Conservation (phyloP, 176 grass and related monocot genomes). For the Oryza meyeriana region DNA sequence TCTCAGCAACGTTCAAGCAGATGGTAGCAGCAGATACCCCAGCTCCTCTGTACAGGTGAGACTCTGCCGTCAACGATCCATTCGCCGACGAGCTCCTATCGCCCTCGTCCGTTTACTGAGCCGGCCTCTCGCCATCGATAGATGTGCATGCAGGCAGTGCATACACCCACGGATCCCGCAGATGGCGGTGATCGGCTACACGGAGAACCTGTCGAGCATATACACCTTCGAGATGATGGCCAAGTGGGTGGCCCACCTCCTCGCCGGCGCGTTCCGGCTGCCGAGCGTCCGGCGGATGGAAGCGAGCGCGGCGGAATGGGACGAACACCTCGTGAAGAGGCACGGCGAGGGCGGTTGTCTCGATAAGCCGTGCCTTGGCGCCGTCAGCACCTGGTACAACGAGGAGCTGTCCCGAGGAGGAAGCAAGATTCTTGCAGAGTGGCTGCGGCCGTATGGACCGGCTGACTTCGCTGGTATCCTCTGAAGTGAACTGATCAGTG, state of each 20-base stretch:
- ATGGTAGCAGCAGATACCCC: background rate
- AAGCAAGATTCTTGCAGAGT: background rate
- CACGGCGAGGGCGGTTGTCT: no score
- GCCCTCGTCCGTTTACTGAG: no score
- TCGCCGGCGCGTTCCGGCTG: constrained; percentile 25
- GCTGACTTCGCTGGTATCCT: background rate
- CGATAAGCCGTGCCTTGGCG: background rate
- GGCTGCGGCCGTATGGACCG: background rate
- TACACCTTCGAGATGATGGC: constrained; percentile 41
- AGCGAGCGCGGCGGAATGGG: background rate
- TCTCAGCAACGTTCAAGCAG: background rate
- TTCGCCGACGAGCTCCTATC: no score
- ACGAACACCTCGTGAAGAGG: background rate
- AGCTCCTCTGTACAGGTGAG: constrained; percentile 42
- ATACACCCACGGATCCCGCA: constrained; percentile 64
- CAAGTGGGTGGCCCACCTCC: constrained; percentile 65
- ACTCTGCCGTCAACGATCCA: no score
- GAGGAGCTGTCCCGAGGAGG: background rate
- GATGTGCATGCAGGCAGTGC: constrained; percentile 20
- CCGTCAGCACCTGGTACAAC: background rate
- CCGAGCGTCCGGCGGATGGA: background rate
- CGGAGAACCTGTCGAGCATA: constrained; percentile 50
- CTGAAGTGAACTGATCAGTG: background rate
- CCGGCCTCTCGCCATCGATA: no score
- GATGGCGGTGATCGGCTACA: constrained; percentile 54